A percentile compares a stretch with the other conserved stretches of the same genome.
Conservation (phyloP, 169 alveolate genomes). For the Plasmodium inui region DNA sequence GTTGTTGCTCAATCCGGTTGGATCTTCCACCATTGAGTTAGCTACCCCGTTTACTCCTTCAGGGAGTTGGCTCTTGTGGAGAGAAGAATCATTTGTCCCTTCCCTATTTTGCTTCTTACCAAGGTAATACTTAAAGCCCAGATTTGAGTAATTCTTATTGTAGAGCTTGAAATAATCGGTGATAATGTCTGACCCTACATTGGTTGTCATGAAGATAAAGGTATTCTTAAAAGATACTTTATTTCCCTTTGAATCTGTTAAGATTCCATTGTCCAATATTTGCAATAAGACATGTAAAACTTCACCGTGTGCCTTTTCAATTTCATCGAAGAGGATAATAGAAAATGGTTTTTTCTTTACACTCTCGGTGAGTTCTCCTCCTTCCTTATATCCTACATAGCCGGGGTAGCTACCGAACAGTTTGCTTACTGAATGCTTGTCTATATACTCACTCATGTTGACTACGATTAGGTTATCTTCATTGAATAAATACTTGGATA, state of each 20-base stretch:
- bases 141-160: conserved; percentile 50
- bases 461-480: conserved; percentile 85
- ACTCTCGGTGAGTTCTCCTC: conserved; percentile 91
- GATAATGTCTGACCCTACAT: conserved; percentile 86
- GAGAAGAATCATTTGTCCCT: neutral
- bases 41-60: neutral
- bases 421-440: conserved; percentile 90
- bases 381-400: conserved; percentile 91
- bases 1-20: neutral
- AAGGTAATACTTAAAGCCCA: conserved; percentile 59
- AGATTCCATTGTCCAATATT: conserved; percentile 87
- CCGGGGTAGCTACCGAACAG: conserved; percentile 95
- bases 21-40: neutral
- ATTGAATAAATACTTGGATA: conserved; percentile 88
- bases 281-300: conserved; percentile 87
- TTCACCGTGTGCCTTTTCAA: conserved; percentile 92
- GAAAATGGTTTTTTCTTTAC: conserved; percentile 88
- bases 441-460: conserved; percentile 94
- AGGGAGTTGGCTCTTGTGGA: neutral
- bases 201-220: conserved; percentile 90
- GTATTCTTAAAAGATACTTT: conserved; percentile 89
- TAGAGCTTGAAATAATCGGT: conserved; percentile 73
- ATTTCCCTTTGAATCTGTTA: conserved; percentile 90
- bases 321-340: conserved; percentile 90
- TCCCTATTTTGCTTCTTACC: neutral